These are phyloP conservation scores for Penicillium canariense DNA, from an alignment of 495 filamentous ascomycete species.

Conservation along the genomic window DNA sequence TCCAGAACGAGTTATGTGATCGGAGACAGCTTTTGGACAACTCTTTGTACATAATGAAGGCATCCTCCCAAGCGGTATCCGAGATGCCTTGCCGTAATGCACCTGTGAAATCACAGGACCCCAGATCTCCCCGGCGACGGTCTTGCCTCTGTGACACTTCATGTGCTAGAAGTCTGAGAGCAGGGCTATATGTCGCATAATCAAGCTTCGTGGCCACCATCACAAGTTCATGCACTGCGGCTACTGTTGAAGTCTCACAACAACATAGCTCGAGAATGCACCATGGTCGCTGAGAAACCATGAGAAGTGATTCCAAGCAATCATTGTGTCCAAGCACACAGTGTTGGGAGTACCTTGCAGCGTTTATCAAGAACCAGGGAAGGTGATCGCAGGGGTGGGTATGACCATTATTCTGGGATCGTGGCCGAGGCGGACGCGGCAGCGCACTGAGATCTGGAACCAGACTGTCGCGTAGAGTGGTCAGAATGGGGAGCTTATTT, in stretches of 20 bases:
- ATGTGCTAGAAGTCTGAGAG: slow-evolving; percentile 9
- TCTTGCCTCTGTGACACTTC: background rate
- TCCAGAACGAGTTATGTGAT: slow-evolving; percentile 22
- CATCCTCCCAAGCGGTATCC: background rate
- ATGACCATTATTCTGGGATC: background rate
- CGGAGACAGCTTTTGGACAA: slow-evolving; percentile 1
- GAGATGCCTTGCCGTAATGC: background rate
- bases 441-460: background rate
- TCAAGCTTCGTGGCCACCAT: slow-evolving; percentile 5
- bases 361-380: slow-evolving; percentile 25
- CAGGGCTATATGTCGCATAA: slow-evolving; percentile 6
- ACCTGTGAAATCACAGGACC: background rate
- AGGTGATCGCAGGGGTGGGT: background rate
- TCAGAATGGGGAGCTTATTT: background rate
- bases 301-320: slow-evolving; percentile 11
- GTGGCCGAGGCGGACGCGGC: background rate
- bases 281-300: slow-evolving; percentile 24
- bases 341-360: slow-evolving; percentile 11
- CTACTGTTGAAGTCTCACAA: slow-evolving; percentile 11
- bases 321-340: slow-evolving; percentile 15
- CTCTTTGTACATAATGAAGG: slow-evolving; percentile 3
- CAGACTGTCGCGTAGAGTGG: background rate
- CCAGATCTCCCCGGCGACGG: background rate
- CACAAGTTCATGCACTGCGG: slow-evolving; percentile 7
- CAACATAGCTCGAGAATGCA: slow-evolving; percentile 26